A percentile compares a stretch with the other conserved stretches of the same genome.
phyloP scores from a whole-genome alignment of 306 rosid genomes.

The Chamaecrista fasciculata region DNA sequence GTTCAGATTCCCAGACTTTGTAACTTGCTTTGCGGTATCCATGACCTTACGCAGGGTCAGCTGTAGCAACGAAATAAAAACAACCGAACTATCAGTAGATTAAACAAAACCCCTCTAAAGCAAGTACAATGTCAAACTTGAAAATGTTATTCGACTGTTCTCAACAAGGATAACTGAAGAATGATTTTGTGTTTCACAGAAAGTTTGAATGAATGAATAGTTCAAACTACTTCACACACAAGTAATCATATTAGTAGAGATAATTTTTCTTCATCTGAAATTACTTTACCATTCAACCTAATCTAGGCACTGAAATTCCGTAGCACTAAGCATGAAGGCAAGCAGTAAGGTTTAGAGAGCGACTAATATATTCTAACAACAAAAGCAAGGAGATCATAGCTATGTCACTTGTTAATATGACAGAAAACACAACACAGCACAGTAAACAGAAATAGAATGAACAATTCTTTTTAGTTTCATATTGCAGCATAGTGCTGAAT shows the following conservation, averaged over 20 bases:
- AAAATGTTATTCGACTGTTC: conserved; percentile 5
- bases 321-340: neutral
- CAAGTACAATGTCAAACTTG: neutral
- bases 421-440: conserved; percentile 33
- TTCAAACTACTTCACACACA: neutral
- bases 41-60: conserved; percentile 87
- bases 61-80: conserved; percentile 51
- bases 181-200: neutral
- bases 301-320: neutral
- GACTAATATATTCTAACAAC: neutral
- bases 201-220: conserved; percentile 6
- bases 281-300: conserved; percentile 3
- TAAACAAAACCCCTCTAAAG: conserved; percentile 3
- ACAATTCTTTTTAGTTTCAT: neutral
- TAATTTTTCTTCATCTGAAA: neutral
- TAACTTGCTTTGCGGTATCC: conserved; percentile 93
- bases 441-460: conserved; percentile 35
- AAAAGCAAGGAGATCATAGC: neutral
- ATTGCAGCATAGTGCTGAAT: neutral
- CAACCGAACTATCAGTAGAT: conserved; percentile 34
- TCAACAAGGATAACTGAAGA: conserved; percentile 4
- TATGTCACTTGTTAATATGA: neutral
- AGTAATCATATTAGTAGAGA: neutral
- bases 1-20: conserved; percentile 85
- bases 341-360: neutral